Evolutionary conservation across 495 filamentous ascomycete species (phyloP), one percentile per base, ranked within the genome.

Genomic region (Cladorrhinum samala): DNA sequence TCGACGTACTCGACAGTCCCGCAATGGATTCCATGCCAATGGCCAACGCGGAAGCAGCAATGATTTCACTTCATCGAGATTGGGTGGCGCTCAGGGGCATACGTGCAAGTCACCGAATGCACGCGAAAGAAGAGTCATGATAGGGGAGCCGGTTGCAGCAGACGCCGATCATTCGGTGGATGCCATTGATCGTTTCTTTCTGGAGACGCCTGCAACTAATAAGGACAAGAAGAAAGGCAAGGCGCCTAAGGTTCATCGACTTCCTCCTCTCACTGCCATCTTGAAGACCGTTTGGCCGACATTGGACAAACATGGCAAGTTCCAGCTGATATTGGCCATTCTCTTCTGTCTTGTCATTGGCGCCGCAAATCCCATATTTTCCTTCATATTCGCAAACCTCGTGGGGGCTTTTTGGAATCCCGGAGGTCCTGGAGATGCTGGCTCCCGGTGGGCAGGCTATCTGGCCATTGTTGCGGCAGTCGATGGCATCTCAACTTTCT

Each of bases 371-470:
- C 91, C 93, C 0, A 65, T 82, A 0, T 96, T 95, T 65, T 87
- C 88, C 0, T 88, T 77, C 55, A 72, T 87, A 27, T 85, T 98
- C 36, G 79, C 91, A 2, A 77, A 85, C 50, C 77, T 98, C 0
- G 74, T 95, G 2, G 66, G 67, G 6, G 82, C 85, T 0, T 87
- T 95, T 64, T 90, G 83, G 63, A 55, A 77, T 6, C 62, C 59
- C 0, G 63, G 71, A 9, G 64, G 71, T 19, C 65, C 64, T 19
- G 68, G 73, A 4, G 68, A 68, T 2, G 65, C 72, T 24, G 78
- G 85, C 7, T 68, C 72, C 50, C 81, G 68, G 53, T 96, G 88
- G 81, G 85, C 89, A 2, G 61, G 87, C 13, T 69, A 72, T 11
- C 81, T 95, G 9, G 74, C 95, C 1, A 80, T 70, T 0, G 76